Evolutionary conservation across 495 filamentous ascomycete genomes (phyloP).

Genomic region (Cryomyces minteri): DNA sequence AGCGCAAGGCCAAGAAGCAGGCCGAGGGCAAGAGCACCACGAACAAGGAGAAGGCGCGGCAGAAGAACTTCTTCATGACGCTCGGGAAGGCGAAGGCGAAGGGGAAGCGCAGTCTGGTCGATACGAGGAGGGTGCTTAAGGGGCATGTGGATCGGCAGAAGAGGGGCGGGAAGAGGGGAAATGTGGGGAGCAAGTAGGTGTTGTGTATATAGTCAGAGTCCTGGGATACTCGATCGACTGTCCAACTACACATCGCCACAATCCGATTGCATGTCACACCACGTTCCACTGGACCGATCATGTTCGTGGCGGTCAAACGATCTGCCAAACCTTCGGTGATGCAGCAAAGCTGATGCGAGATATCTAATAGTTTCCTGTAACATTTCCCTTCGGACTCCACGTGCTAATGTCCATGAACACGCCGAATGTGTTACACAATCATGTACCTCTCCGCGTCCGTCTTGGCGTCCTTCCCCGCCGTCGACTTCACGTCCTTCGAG

Average conservation of each 20-base stretch:
- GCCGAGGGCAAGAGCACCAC: slow-evolving; percentile 84
- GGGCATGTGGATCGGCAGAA: slow-evolving; percentile 70
- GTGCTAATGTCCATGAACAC: too few species aligned
- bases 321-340: too few species aligned
- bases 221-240: too few species aligned
- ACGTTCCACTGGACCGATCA: too few species aligned
- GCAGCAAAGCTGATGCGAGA: too few species aligned
- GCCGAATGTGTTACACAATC: slow-evolving; percentile 40
- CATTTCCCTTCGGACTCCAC: too few species aligned
- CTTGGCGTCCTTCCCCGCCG: slow-evolving; percentile 69
- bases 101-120: slow-evolving; percentile 76
- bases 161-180: slow-evolving; percentile 67
- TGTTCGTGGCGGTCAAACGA: too few species aligned
- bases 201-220: too few species aligned
- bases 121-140: slow-evolving; percentile 59
- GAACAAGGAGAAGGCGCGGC: slow-evolving; percentile 90
- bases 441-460: slow-evolving; percentile 65
- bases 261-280: too few species aligned
- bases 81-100: slow-evolving; percentile 84
- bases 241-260: too few species aligned
- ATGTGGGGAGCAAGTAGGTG: slow-evolving; percentile 14
- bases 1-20: slow-evolving; percentile 66
- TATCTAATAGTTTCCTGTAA: too few species aligned
- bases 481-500: slow-evolving; percentile 73
- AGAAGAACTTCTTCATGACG: slow-evolving; percentile 98